Conservation (phyloP, 2,329 filamentous ascomycete species). For the Dothiorella sarmentorum region DNA sequence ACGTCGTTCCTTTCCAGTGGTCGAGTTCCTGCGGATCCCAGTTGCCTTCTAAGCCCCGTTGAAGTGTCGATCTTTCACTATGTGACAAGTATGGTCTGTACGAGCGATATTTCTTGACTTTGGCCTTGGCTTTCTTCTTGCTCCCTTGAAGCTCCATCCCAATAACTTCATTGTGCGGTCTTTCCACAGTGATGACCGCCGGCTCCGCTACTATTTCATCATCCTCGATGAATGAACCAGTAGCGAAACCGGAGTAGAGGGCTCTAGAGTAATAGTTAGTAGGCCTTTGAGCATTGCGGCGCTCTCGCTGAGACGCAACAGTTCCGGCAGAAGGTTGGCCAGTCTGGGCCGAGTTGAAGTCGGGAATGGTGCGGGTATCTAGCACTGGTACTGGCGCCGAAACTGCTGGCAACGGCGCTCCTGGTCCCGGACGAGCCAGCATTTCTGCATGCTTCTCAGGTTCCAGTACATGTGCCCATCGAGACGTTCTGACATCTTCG, state of each 20-base stretch:
- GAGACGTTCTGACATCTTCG: conserved; percentile 22
- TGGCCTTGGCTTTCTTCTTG: no score
- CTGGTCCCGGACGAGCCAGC: neutral
- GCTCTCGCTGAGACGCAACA: neutral
- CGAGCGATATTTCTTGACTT: neutral
- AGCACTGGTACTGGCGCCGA: neutral
- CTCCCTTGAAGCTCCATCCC: no score
- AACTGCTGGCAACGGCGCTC: no score
- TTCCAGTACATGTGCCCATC: conserved; percentile 5
- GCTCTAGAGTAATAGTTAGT: neutral
- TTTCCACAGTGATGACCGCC: neutral
- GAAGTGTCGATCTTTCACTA: conserved; percentile 25
- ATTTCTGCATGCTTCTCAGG: neutral
- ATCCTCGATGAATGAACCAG: conserved; percentile 24
- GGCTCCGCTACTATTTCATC: conserved; percentile 16
- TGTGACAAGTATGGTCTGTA: conserved; percentile 26
- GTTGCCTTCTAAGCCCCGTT: conserved; percentile 18
- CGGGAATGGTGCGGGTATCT: no score
- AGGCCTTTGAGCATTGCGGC: neutral
- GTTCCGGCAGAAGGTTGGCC: neutral
- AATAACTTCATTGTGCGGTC: neutral
- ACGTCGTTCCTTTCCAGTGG: conserved; percentile 29
- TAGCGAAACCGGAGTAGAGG: neutral
- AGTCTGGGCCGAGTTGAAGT: neutral
- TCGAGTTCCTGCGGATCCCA: conserved; percentile 28